These are phyloP conservation scores for Agrocybe chaxingu DNA, from an alignment of 768 basidiomycete genomes.

Conservation along the genomic window DNA sequence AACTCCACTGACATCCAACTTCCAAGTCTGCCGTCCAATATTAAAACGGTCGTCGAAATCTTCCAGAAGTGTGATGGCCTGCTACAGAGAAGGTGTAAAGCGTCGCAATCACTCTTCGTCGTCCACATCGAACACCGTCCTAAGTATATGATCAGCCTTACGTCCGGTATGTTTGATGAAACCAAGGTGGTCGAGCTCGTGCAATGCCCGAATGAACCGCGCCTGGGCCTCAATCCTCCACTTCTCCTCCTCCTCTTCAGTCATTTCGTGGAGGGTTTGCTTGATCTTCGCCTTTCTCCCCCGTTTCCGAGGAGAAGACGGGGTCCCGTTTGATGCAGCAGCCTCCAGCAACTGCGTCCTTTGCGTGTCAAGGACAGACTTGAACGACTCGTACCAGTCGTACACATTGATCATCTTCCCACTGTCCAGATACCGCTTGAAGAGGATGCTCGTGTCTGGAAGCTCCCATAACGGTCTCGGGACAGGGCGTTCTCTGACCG, in stretches of 20 bases:
- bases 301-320: conserved; percentile 15
- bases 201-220: conserved; percentile 74
- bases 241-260: conserved; percentile 36
- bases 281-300: conserved; percentile 25
- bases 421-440: conserved; percentile 73
- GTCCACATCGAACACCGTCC: conserved; percentile 60
- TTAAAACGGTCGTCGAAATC: too few species aligned
- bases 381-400: conserved; percentile 85
- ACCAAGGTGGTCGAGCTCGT: conserved; percentile 79
- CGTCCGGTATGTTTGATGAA: conserved; percentile 77
- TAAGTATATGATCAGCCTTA: conserved; percentile 73
- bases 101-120: conserved; percentile 17
- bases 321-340: background rate
- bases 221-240: conserved; percentile 71
- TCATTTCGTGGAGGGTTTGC: conserved; percentile 22
- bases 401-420: conserved; percentile 84
- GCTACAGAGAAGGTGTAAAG: background rate
- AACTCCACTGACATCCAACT: too few species aligned
- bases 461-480: conserved; percentile 43
- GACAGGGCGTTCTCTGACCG: background rate
- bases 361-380: conserved; percentile 62
- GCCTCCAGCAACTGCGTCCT: conserved; percentile 21
- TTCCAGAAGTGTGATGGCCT: background rate
- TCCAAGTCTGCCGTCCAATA: too few species aligned
- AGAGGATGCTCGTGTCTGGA: conserved; percentile 76